Conservation (phyloP, 306 rosid species). For the Boehmeria nivea region DNA sequence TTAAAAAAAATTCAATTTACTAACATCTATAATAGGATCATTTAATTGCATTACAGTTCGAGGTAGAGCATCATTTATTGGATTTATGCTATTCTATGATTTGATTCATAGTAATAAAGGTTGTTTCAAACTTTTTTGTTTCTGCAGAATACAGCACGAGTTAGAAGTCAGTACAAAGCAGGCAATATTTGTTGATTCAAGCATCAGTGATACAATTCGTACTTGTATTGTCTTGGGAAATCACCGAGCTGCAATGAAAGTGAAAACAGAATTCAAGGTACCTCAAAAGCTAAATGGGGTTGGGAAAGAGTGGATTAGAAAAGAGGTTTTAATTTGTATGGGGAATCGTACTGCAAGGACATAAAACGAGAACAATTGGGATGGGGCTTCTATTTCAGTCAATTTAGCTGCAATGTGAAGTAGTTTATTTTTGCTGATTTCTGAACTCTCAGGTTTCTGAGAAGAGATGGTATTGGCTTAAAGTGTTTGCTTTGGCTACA, state of each 20-base stretch:
- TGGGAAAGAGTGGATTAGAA: no score
- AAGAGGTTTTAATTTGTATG: conserved; percentile 16
- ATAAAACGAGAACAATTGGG: no score
- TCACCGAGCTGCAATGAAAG: conserved; percentile 84
- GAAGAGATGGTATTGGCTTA: conserved; percentile 99
- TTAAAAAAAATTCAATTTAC: conserved; percentile 1
- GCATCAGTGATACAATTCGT: conserved; percentile 90
- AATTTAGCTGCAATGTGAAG: conserved; percentile 13
- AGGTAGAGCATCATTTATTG: conserved; percentile 1
- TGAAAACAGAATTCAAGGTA: conserved; percentile 90
- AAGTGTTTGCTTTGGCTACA: conserved; percentile 94
- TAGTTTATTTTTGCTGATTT: neutral
- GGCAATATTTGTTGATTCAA: conserved; percentile 95
- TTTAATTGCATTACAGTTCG: conserved; percentile 16
- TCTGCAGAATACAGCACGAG: conserved; percentile 79
- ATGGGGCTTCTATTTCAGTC: conserved; percentile 15
- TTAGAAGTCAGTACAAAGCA: conserved; percentile 90
- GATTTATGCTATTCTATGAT: no score
- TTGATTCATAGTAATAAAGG: no score
- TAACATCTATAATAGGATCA: conserved; percentile 9
- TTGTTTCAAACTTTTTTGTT: conserved; percentile 6
- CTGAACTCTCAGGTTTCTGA: conserved; percentile 69
- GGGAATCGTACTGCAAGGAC: neutral
- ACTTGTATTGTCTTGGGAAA: conserved; percentile 98
- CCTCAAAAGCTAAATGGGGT: no score